A percentile compares a stretch with the other conserved stretches of the same genome.
These are phyloP conservation scores for Colletotrichum aenigma DNA, from an alignment of 2,329 filamentous ascomycete species.

Conservation along the genomic window DNA sequence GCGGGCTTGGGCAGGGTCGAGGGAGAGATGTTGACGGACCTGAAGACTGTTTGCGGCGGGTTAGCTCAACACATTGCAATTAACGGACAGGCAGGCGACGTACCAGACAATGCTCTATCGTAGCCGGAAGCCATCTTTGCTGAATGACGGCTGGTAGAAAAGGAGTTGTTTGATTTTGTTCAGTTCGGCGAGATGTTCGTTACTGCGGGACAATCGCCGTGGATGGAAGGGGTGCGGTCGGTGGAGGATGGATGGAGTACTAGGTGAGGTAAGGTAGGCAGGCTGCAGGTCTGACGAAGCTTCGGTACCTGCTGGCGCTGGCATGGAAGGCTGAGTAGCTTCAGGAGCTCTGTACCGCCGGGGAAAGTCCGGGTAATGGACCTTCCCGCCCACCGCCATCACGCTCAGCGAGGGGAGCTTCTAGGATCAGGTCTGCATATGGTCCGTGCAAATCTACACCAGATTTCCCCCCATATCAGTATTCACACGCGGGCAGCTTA, in stretches of 20 bases:
- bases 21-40: conserved; percentile 52
- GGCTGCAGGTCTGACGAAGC: conserved; percentile 35
- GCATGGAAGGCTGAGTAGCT: conserved; percentile 23
- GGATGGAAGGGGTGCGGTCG: conserved; percentile 12
- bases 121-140: conserved; percentile 85
- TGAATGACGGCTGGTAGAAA: conserved; percentile 2
- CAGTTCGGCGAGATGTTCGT: neutral
- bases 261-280: conserved; percentile 19
- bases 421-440: neutral
- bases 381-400: neutral
- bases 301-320: conserved; percentile 21
- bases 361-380: conserved; percentile 19
- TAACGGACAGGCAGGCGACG: conserved; percentile 43
- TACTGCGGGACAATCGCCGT: conserved; percentile 15
- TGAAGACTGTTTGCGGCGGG: conserved; percentile 72
- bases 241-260: conserved; percentile 18
- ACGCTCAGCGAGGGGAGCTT: neutral
- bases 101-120: conserved; percentile 98
- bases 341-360: conserved; percentile 16
- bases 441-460: neutral
- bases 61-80: conserved; percentile 40
- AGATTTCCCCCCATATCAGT: neutral
- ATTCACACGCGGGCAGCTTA: neutral
- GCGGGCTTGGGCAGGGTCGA: conserved; percentile 4
- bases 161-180: neutral